Base-by-base conservation (phyloP, 129 eudicot genomes). In the Gnaphalium uliginosum region DNA sequence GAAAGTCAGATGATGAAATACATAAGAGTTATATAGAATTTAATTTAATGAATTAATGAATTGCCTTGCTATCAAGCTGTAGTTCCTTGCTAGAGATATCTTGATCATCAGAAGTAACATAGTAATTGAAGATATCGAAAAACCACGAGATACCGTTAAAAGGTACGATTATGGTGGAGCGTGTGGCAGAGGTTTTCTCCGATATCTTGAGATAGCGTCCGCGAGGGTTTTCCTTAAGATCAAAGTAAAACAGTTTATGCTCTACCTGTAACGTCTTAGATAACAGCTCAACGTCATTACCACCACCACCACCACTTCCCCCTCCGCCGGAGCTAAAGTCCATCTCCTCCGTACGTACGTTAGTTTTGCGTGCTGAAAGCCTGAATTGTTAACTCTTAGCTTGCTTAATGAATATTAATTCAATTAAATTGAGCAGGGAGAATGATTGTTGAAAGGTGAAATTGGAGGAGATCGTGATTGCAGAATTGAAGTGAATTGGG, bases 191-290 rank as follows among this genome's bases (percentile, higher is more conserved):
- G 2, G 99, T 94, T 81, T 94, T 94, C 82, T 94, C 99, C 37
- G 99, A 94, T 76, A 94, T 94, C 81, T 94, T 94, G 2, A 94
- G 87, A 79, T 94, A 94, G 0, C 99, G 86, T 10, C 99, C 99
- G 15, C 99, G 89, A 4, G 97, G 99, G 72, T 94, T 94, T 87
- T 94, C 97, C 83, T 94, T 94, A 23, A 94, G 93, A 85, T 94
- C 99, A 74, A 94, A 94, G 91, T 94, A 94, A 81, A 94, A 94
- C 19, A 94, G 87, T 80, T 94, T 94, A 87, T 94, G 99, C 77
- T 94, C 99, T 71, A 94, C 99, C 87, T 94, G 99, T 51, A 94
- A 79, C 5, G 99, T 94, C 88, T 94, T 94, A 43, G 96, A 88
- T 59, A 91, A 79, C 73, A 94, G 74, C 84, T 94, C 99, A 58